Evolutionary conservation across 2,329 filamentous ascomycete genomes (phyloP).

Genomic region (Cytospora leucostoma): DNA sequence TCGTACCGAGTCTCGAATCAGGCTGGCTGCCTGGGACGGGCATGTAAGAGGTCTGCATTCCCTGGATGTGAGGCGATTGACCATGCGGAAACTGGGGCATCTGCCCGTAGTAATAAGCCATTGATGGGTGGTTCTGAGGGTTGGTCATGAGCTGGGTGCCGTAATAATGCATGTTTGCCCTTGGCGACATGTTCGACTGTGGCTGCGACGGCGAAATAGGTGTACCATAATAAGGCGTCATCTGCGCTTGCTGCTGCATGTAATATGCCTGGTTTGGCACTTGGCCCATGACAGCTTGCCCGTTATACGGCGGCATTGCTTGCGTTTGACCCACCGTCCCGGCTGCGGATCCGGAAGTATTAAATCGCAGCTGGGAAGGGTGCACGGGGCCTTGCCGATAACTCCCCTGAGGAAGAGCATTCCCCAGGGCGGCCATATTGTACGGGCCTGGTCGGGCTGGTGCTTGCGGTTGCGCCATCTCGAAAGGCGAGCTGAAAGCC

Average conservation of each 20-base stretch:
- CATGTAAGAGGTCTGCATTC: conserved; percentile 41
- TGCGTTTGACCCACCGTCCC: conserved; percentile 42
- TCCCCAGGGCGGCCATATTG: conserved; percentile 50
- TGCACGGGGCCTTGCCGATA: conserved; percentile 44
- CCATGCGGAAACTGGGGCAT: conserved; percentile 42
- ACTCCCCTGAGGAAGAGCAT: conserved; percentile 44
- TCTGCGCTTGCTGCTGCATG: conserved; percentile 45
- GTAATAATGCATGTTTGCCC: conserved; percentile 48
- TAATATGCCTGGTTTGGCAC: conserved; percentile 50
- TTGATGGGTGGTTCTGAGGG: conserved; percentile 37
- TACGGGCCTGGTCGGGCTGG: conserved; percentile 41
- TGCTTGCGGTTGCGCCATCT: conserved; percentile 42
- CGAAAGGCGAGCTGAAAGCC: conserved; percentile 45
- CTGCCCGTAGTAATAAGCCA: conserved; percentile 49
- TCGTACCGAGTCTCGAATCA: conserved; percentile 33
- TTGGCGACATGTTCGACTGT: conserved; percentile 38
- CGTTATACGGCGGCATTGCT: conserved; percentile 42
- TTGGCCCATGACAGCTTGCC: conserved; percentile 41
- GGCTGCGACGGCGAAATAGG: conserved; percentile 43
- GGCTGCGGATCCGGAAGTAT: conserved; percentile 37
- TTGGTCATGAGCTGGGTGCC: conserved; percentile 46
- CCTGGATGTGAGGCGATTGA: conserved; percentile 37
- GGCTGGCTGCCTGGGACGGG: conserved; percentile 31
- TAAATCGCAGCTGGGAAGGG: conserved; percentile 39
- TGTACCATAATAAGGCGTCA: conserved; percentile 47